Conservation (phyloP, 2,329 filamentous ascomycete genomes). For the Aspergillus sp. region DNA sequence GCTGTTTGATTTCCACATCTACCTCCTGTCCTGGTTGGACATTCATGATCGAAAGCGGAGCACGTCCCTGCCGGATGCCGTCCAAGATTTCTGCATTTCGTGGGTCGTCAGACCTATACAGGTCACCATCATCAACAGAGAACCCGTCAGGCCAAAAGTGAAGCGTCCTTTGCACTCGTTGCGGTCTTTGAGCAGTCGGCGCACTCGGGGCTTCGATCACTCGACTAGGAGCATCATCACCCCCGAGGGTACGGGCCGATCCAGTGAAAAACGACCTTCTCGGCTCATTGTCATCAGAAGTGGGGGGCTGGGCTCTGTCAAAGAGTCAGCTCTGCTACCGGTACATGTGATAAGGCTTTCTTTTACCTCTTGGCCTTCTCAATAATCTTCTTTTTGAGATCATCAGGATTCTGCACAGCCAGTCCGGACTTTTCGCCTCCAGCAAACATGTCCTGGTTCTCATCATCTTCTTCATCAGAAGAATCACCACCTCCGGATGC, state of each 20-base stretch:
- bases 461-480: conserved; percentile 51
- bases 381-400: conserved; percentile 48
- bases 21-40: conserved; percentile 60
- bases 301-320: conserved; percentile 24
- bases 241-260: conserved; percentile 60
- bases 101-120: conserved; percentile 60
- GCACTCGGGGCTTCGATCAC: conserved; percentile 50
- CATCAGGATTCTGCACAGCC: conserved; percentile 61
- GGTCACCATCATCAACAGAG: conserved; percentile 61
- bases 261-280: conserved; percentile 51
- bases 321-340: neutral
- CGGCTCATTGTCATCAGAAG: conserved; percentile 40
- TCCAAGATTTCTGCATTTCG: conserved; percentile 58
- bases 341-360: neutral
- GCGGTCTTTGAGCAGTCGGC: conserved; percentile 36
- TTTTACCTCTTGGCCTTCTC: conserved; percentile 40
- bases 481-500: conserved; percentile 33
- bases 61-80: conserved; percentile 59
- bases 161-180: conserved; percentile 54
- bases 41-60: conserved; percentile 59
- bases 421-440: conserved; percentile 66
- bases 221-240: conserved; percentile 58
- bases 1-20: conserved; percentile 60
- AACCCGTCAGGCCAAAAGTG: conserved; percentile 65
- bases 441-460: conserved; percentile 56